Evolutionary conservation across 805 yeast species (phyloP), one percentile per base, ranked within the genome.

Genomic region (Candida sithepensis): DNA sequence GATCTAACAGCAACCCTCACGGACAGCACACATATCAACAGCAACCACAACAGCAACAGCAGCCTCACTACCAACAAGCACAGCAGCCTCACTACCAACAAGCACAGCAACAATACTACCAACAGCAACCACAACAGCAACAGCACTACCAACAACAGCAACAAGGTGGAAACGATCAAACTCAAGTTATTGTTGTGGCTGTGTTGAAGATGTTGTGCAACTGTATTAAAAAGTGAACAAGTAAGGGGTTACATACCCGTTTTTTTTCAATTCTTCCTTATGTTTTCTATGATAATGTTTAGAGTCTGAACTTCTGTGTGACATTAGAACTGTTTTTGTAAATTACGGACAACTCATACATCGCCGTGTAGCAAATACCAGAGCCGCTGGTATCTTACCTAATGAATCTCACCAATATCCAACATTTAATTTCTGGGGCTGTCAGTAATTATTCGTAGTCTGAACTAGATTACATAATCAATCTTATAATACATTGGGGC

Each of bases 81-180:
- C n/a, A n/a, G n/a, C 57, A 63, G 33, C 53, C 57, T 38, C 67
- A 59, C 22, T 54, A 53, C 26, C 63, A 64, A 26, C 62, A 56
- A 33, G 59, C 56, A 14, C 61, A 61, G 39, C 65, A 61, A 38
- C 59, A 63, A 44, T 51, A 63, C 19, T 56, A 61, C 30, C 64
- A 66, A 18, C 61, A 59, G 5, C 67, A 64, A n/a, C n/a, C n/a
- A 43, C 68, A 67, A 40, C 68, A 64, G 43, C 57, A 58, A 2
- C 14, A 37, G 4, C 19, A 37, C 18, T 51, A 52, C 39, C 45
- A 55, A 44, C 49, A 51, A 41, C 48, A 48, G 38, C 56, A 57
- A 21, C 46, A 45, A 30, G 42, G 44, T 30, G 44, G 41, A 23
- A 34, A 34, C 38, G 44, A 44, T 39, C 47, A 45, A 39, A 22